Conservation (phyloP, 2,329 filamentous ascomycete genomes). For the Clonostachys sp. region DNA sequence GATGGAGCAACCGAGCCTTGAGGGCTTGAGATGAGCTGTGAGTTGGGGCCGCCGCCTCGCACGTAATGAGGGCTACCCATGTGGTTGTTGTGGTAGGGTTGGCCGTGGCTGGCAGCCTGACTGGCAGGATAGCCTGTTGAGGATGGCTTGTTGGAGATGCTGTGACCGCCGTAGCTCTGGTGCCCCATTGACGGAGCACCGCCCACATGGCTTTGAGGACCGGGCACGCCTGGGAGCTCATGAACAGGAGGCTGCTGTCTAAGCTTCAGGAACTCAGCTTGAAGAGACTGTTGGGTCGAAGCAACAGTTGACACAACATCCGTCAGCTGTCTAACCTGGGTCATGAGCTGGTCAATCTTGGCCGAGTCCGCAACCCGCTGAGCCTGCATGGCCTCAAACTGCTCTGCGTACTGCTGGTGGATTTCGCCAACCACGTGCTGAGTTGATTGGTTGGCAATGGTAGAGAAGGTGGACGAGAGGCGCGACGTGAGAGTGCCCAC, state of each 20-base stretch:
- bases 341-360: constrained; percentile 71
- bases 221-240: constrained; percentile 28
- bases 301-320: constrained; percentile 69
- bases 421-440: constrained; percentile 66
- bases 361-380: constrained; percentile 44
- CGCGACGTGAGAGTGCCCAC: constrained; percentile 54
- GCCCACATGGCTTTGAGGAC: constrained; percentile 16
- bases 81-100: constrained; percentile 25
- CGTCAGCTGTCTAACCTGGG: constrained; percentile 60
- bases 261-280: constrained; percentile 57
- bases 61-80: constrained; percentile 27
- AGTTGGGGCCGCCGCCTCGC: constrained; percentile 15
- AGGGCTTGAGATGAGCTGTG: constrained; percentile 22
- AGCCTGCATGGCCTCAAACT: constrained; percentile 45
- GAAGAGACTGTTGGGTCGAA: constrained; percentile 62
- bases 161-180: not conserved
- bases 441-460: constrained; percentile 59
- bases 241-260: constrained; percentile 41
- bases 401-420: constrained; percentile 54
- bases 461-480: constrained; percentile 63
- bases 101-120: constrained; percentile 22
- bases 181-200: not conserved
- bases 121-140: constrained; percentile 16
- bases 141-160: not conserved
- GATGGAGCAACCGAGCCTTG: constrained; percentile 14